Base-by-base conservation (phyloP, 2,329 filamentous ascomycete species). In the Boeremia exigua region DNA sequence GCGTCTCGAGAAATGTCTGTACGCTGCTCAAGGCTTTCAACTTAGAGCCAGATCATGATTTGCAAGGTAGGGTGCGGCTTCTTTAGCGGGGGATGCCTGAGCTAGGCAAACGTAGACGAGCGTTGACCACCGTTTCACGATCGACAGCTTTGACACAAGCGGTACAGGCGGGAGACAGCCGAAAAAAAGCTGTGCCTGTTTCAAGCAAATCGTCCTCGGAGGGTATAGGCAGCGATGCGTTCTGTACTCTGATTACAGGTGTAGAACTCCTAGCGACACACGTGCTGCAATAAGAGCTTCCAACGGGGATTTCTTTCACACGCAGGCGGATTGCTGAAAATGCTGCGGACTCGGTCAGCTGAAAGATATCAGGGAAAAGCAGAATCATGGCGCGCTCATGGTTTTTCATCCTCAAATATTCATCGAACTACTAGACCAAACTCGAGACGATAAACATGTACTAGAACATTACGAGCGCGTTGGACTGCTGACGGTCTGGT, bases 71-170 rank as follows among this genome's bases (percentile, higher is more conserved):
- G 33, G n/a, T 28, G 49, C 28, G 30, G 23, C 32, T 25, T 25
- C 36, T 39, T 33, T 53, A 23, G 49, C n/a, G 12, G 27, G 30
- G 36, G 42, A 39, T 15, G 46, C 47, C 39, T 56, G 36, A 50
- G 25, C 17, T 15, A 9, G 36, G 15, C 25, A 30, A 4, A 11
- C 36, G 11, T 25, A 56, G 36, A 38, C n/a, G 42, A 55, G 47
- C 47, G 25, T 37, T 46, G 40, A 12, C 40, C 25, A 23, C 19
- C 30, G 53, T 56, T 50, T 50, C 53, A 50, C 40, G 29, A 50
- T 14, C 36, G 36, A 50, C 40, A 27, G n/a, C 32, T 15, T 56
- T 47, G 46, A 36, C 47, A 50, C 40, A 47, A 37, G 28, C 53
- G 25, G 17, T n/a, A 47, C 43, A 37, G n/a, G 32, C 53, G 36